Evolutionary conservation across 768 basidiomycete genomes (phyloP), one percentile per base, ranked within the genome.

Genomic region (Dictyophora rubrovolvata): DNA sequence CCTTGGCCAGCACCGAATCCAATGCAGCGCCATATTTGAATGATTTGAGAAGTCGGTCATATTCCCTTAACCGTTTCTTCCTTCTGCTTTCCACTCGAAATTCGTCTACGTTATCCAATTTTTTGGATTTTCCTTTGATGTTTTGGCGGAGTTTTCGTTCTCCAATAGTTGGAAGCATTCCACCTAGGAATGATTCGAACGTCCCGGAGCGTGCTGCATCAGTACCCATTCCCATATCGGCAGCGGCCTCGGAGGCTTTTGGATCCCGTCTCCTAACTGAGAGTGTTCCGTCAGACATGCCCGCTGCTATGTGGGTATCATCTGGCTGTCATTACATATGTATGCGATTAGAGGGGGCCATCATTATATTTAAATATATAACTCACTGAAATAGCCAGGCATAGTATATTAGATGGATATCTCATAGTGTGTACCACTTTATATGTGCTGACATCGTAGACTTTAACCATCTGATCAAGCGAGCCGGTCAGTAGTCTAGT

Each of bases 341-440:
- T 1, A 46, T 6, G 51, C 37, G 52, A 55, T 22, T 17, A 42
- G 12, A 34, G 37, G 55, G n/a, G 1, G 35, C 23, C 42, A 20
- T 14, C 28, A 28, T 28, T 2, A 28, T 28, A 28, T 28, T 3
- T 28, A 28, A n/a, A n/a, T 23, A 36, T 28, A 35, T 8, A 6
- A 76, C 86, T 66, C 71, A 95, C 94, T 60, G 95, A 97, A 50
- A 98, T 78, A 16, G 93, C 93, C 48, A 98, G 75, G 67, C 86
- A 91, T 17, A 99, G 77, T 1, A 99, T 72, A 5, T 93, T 91
- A 5, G 93, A 92, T 5, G 95, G 90, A 71, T 98, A 98, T 49
- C 96, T 86, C 92, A 99, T 98, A 4, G 96, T 97, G 67, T 99
- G 96, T 14, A 96, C 85, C 36, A 99, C 96, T 66, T 89, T 89